Conservation (phyloP, 2,329 filamentous ascomycete genomes). For the Hymenoscyphus fructigenus region DNA sequence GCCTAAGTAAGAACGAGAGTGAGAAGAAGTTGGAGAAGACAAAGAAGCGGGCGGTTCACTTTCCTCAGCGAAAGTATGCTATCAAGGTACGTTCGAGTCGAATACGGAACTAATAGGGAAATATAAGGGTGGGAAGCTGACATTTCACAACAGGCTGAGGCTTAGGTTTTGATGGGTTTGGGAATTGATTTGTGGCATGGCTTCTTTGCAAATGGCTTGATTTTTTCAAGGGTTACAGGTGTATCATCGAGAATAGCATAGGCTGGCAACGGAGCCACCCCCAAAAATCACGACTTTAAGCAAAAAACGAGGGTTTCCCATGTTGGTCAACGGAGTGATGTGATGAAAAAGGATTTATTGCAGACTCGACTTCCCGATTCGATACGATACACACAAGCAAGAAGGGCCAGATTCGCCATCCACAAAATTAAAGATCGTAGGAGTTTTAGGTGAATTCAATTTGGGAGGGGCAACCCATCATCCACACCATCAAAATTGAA, state of each 20-base stretch:
- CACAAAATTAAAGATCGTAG: not conserved
- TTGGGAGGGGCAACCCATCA: not conserved
- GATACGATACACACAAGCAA: not conserved
- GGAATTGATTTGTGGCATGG: slow-evolving; percentile 32
- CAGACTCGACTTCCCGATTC: slow-evolving; percentile 1
- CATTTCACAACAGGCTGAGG: slow-evolving; percentile 31
- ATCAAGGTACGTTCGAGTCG: slow-evolving; percentile 67
- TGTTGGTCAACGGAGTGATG: not conserved
- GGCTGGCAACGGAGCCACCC: slow-evolving; percentile 32
- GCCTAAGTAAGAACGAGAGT: slow-evolving; percentile 89
- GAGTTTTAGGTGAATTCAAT: slow-evolving; percentile 2
- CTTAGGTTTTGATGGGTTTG: slow-evolving; percentile 28
- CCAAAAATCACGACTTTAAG: slow-evolving; percentile 36
- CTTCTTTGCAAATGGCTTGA: slow-evolving; percentile 28
- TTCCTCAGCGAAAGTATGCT: slow-evolving; percentile 98
- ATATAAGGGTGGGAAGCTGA: slow-evolving; percentile 18
- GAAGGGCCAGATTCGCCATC: not conserved
- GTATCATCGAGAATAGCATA: slow-evolving; percentile 37
- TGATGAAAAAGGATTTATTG: not conserved
- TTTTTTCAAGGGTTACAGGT: slow-evolving; percentile 30
- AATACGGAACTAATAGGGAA: not conserved
- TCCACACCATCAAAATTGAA: not conserved
- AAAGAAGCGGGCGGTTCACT: slow-evolving; percentile 94
- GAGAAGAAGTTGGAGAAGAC: slow-evolving; percentile 85
- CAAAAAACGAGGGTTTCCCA: slow-evolving; percentile 19